Evolutionary conservation across 2,329 filamentous ascomycete species (phyloP).

Genomic region (Paraconiothyrium brasiliense): DNA sequence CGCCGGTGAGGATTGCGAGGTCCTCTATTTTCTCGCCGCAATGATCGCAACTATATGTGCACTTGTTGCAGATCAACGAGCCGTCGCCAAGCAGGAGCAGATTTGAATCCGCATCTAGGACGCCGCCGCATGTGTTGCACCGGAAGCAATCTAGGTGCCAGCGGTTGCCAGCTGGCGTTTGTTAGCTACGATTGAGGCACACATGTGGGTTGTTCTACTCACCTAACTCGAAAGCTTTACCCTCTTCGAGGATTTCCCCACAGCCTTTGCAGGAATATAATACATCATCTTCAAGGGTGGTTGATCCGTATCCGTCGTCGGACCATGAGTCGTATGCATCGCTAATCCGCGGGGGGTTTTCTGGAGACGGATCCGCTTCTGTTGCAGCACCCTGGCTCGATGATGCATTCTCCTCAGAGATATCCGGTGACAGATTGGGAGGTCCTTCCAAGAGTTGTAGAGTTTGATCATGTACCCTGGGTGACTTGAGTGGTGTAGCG

Average conservation of each 20-base stretch:
- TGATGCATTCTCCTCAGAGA: no score
- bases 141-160: constrained; percentile 99
- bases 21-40: constrained; percentile 99
- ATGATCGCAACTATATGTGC: constrained; percentile 97
- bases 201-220: constrained; percentile 49
- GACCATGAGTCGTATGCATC: no score
- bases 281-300: constrained; percentile 20
- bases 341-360: no score
- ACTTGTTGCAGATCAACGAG: constrained; percentile 98
- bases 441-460: no score
- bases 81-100: constrained; percentile 96
- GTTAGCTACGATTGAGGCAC: constrained; percentile 32
- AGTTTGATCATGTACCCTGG: no score
- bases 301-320: no score
- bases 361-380: no score
- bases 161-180: constrained; percentile 79
- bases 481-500: no score
- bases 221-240: constrained; percentile 98
- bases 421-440: no score
- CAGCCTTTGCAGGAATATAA: constrained; percentile 66
- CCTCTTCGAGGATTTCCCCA: constrained; percentile 91
- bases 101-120: constrained; percentile 98
- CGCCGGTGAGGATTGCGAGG: constrained; percentile 93
- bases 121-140: constrained; percentile 92
- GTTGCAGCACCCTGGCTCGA: no score